These are phyloP conservation scores for Hyaloscypha hepaticicola DNA, from an alignment of 495 filamentous ascomycete species.

Conservation along the genomic window DNA sequence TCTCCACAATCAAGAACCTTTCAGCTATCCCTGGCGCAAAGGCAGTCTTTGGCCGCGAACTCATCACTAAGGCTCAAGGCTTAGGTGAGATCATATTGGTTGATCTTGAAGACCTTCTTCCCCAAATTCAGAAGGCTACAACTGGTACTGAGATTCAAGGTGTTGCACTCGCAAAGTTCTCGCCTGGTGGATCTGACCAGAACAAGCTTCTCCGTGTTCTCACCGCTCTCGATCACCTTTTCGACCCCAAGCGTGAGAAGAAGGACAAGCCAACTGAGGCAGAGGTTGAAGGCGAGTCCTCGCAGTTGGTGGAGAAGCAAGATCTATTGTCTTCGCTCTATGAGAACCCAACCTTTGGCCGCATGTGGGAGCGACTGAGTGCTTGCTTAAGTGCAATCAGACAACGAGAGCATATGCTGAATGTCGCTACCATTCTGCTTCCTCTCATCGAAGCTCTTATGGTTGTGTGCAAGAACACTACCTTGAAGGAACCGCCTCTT, in stretches of 20 bases:
- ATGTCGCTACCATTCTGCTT: conserved; percentile 91
- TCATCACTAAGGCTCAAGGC: conserved; percentile 79
- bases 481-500: conserved; percentile 60
- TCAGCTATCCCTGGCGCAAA: conserved; percentile 90
- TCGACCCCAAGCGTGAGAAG: conserved; percentile 68
- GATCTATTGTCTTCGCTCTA: conserved; percentile 86
- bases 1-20: conserved; percentile 96
- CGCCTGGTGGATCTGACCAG: conserved; percentile 90
- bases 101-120: conserved; percentile 83
- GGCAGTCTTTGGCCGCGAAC: conserved; percentile 84
- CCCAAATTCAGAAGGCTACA: conserved; percentile 81
- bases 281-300: conserved; percentile 51
- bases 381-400: conserved; percentile 86
- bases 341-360: conserved; percentile 83
- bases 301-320: conserved; percentile 60
- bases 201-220: conserved; percentile 92
- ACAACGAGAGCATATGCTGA: conserved; percentile 89
- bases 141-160: conserved; percentile 94
- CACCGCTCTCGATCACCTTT: conserved; percentile 93
- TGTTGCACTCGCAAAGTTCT: conserved; percentile 91
- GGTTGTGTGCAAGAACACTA: conserved; percentile 98
- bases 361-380: conserved; percentile 91
- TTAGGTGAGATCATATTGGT: conserved; percentile 80
- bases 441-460: conserved; percentile 94
- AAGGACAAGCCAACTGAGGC: conserved; percentile 44